phyloP scores from a whole-genome alignment of 495 filamentous ascomycete genomes.

The Neurospora sp. region DNA sequence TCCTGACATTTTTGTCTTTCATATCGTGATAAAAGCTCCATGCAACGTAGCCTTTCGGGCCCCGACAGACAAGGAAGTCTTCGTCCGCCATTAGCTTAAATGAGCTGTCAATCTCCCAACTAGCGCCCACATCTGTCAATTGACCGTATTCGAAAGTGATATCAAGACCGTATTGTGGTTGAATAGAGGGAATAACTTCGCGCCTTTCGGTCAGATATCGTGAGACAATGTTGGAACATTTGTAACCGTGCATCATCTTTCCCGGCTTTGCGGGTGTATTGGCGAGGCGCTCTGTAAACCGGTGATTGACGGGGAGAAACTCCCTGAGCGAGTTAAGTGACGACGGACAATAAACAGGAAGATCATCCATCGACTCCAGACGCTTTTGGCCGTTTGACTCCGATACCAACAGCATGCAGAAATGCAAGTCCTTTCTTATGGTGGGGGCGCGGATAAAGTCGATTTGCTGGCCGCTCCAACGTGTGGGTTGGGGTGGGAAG shows the following conservation, averaged over 20 bases:
- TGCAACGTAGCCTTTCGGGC: background rate
- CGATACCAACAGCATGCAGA: background rate
- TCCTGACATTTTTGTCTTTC: background rate
- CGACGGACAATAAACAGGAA: background rate
- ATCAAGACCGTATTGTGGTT: background rate
- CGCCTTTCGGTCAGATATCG: background rate
- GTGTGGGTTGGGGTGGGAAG: background rate
- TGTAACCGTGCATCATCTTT: background rate
- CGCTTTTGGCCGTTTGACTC: background rate
- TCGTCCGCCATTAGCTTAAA: background rate
- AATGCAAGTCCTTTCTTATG: background rate
- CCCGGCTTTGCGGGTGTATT: background rate
- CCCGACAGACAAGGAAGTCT: background rate
- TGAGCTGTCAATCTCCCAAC: background rate
- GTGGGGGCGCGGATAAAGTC: background rate
- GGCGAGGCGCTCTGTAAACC: background rate
- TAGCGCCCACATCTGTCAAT: background rate
- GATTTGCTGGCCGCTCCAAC: background rate
- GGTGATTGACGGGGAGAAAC: background rate
- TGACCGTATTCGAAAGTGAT: background rate
- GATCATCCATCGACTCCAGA: background rate
- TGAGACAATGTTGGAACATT: background rate
- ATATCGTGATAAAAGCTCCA: slow-evolving; percentile 11
- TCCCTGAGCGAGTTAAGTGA: background rate
- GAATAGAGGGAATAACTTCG: background rate